phyloP scores from a whole-genome alignment of 2,329 filamentous ascomycete species.

The Stagonosporopsis cucurbitacearum region DNA sequence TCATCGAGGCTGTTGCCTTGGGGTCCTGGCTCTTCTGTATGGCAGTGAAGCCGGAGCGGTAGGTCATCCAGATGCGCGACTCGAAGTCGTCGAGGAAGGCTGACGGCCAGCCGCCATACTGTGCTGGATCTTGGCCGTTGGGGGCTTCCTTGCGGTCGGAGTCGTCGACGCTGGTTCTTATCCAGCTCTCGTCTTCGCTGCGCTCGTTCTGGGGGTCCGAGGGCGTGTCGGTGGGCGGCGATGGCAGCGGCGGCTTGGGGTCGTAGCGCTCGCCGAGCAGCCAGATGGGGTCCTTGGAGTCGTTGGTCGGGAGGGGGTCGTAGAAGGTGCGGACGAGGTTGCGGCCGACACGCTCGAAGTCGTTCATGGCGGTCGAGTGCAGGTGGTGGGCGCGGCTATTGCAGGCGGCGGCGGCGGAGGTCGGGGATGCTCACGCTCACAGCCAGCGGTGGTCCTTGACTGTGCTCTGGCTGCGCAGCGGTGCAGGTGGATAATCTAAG shows the following conservation, averaged over 20 bases:
- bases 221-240: constrained; percentile 25
- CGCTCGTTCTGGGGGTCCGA: constrained; percentile 33
- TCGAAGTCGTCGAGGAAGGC: constrained; percentile 92
- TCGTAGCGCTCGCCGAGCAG: constrained; percentile 73
- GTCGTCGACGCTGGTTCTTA: constrained; percentile 74
- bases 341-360: constrained; percentile 75
- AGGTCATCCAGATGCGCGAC: constrained; percentile 94
- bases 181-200: constrained; percentile 56
- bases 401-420: constrained; percentile 24
- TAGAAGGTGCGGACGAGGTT: constrained; percentile 90
- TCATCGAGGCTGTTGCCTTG: constrained; percentile 73
- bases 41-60: constrained; percentile 81
- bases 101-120: constrained; percentile 74
- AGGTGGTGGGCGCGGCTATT: constrained; percentile 6
- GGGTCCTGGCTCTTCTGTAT: constrained; percentile 82
- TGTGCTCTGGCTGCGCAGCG: neutral
- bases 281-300: constrained; percentile 78
- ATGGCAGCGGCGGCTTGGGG: constrained; percentile 34
- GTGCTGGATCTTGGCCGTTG: constrained; percentile 43
- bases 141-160: constrained; percentile 66
- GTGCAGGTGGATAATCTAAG: neutral
- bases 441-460: constrained; percentile 12
- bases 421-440: constrained; percentile 22
- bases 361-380: constrained; percentile 59
- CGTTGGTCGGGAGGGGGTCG: constrained; percentile 87